Conservation (phyloP, 1,284 basidiomycete genomes). For the Stereum hirsutum region DNA sequence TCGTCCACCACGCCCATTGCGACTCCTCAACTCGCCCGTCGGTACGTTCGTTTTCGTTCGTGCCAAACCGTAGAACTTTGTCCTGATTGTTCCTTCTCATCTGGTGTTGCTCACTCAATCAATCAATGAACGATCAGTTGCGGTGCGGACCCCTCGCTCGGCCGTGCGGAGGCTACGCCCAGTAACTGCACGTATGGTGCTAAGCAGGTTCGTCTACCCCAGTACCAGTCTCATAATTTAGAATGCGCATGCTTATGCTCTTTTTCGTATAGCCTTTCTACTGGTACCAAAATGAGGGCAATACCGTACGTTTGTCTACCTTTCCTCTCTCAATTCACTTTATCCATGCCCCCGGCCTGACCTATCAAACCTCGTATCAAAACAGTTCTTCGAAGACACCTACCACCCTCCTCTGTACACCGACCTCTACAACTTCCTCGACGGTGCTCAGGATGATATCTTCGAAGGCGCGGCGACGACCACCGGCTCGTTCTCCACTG, state of each 20-base stretch:
- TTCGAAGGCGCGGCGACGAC: conserved; percentile 23
- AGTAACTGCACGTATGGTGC: conserved; percentile 61
- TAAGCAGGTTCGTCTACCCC: too few species aligned
- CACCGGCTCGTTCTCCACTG: too few species aligned
- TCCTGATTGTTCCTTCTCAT: too few species aligned
- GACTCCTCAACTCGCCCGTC: conserved; percentile 39
- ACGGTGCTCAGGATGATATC: conserved; percentile 58
- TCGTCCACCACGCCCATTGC: conserved; percentile 43
- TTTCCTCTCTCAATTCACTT: conserved; percentile 1
- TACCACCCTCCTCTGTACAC: conserved; percentile 48
- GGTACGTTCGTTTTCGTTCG: too few species aligned
- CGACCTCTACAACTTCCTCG: conserved; percentile 45
- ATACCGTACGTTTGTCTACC: conserved; percentile 33
- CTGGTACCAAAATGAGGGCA: conserved; percentile 52
- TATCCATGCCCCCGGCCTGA: neutral
- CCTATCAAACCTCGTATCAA: too few species aligned
- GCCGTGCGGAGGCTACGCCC: conserved; percentile 16
- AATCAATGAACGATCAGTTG: too few species aligned
- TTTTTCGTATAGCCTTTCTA: too few species aligned
- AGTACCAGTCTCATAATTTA: too few species aligned
- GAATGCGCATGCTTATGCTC: too few species aligned
- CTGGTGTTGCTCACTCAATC: too few species aligned
- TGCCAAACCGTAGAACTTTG: too few species aligned
- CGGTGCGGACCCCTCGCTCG: conserved; percentile 38
- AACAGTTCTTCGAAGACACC: conserved; percentile 47